Evolutionary conservation across 2,329 filamentous ascomycete species (phyloP).

Genomic region (Emmonsia crescens): DNA sequence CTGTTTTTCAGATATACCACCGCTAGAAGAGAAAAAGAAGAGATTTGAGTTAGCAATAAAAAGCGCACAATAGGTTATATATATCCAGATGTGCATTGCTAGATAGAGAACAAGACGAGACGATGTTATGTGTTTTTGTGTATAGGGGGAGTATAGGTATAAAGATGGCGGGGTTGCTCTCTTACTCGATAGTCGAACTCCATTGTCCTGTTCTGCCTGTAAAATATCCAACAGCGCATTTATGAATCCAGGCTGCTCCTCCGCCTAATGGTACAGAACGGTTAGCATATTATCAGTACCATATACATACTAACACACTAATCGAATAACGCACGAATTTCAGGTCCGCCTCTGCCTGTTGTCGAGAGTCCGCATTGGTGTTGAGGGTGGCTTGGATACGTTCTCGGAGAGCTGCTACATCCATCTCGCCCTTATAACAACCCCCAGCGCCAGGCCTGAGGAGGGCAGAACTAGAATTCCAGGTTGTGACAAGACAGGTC

Average conservation of each 20-base stretch:
- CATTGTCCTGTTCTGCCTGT: constrained; percentile 73
- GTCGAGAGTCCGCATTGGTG: constrained; percentile 49
- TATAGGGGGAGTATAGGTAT: not conserved
- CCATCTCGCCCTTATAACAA: constrained; percentile 39
- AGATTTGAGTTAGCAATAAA: not conserved
- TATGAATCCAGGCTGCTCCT: constrained; percentile 80
- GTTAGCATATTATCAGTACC: not conserved
- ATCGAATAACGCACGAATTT: constrained; percentile 46
- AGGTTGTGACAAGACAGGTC: not conserved
- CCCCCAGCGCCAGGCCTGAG: constrained; percentile 25
- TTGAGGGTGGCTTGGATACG: constrained; percentile 55
- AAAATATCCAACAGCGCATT: constrained; percentile 85
- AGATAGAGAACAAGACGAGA: not conserved
- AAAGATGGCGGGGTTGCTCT: constrained; percentile 21
- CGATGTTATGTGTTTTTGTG: not conserved
- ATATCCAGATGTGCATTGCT: not conserved
- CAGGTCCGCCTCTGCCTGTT: constrained; percentile 53
- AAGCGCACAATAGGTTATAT: no score
- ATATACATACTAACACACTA: not conserved
- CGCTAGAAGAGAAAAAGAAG: constrained; percentile 44
- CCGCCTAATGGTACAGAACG: constrained; percentile 51
- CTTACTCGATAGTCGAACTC: constrained; percentile 73
- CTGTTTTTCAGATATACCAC: constrained; percentile 98
- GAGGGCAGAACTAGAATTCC: constrained; percentile 5
- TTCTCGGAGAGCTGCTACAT: constrained; percentile 50